Percentiles rank a stretch among this genome's conserved stretches.
Evolutionary conservation across 768 basidiomycete species (phyloP).

Genomic region (Tricholoma saponaceum): DNA sequence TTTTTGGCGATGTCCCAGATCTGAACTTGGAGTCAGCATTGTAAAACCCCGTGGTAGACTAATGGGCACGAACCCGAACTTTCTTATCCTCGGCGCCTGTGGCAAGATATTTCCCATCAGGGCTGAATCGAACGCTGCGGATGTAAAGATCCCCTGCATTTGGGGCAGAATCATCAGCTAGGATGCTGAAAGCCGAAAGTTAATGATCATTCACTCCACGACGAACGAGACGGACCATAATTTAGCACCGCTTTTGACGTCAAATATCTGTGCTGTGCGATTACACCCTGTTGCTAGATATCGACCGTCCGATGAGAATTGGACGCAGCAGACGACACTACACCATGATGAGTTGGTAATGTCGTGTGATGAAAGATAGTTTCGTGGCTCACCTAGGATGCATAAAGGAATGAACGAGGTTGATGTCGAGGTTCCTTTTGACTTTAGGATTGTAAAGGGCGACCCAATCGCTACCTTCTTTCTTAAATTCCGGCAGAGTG

Average conservation of each 20-base stretch:
- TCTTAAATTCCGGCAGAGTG: conserved; percentile 53
- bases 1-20: conserved; percentile 90
- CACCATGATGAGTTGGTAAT: not conserved
- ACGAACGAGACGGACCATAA: conserved; percentile 56
- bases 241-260: conserved; percentile 81
- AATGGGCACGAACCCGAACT: conserved; percentile 61
- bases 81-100: conserved; percentile 95
- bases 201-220: not conserved
- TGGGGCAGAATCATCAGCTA: conserved; percentile 26
- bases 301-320: conserved; percentile 91
- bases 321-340: conserved; percentile 80
- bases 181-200: conserved; percentile 15
- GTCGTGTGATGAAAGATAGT: not conserved
- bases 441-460: conserved; percentile 81
- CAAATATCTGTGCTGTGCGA: conserved; percentile 94
- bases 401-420: conserved; percentile 74
- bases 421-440: conserved; percentile 74
- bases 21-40: conserved; percentile 28
- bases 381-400: conserved; percentile 69
- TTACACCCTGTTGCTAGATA: conserved; percentile 95
- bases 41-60: not conserved
- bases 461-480: conserved; percentile 85
- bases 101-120: conserved; percentile 88
- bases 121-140: conserved; percentile 82
- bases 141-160: conserved; percentile 52